Evolutionary conservation across 2,329 filamentous ascomycete genomes (phyloP).

Genomic region (Penicillium nordicum): DNA sequence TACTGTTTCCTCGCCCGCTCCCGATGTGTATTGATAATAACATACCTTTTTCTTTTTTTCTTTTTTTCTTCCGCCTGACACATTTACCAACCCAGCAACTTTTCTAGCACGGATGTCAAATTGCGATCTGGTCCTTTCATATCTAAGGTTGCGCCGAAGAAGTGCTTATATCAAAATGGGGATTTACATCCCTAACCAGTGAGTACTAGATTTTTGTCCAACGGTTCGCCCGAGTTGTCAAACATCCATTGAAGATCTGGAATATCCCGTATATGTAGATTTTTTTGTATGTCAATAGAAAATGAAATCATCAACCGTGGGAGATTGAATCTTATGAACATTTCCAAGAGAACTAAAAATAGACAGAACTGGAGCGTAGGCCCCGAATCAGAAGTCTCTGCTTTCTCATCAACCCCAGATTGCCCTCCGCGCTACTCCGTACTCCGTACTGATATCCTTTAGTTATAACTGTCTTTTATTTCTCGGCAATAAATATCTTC

Average conservation of each 20-base stretch:
- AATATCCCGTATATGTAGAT: slow-evolving; percentile 56
- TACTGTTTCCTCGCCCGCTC: slow-evolving; percentile 22
- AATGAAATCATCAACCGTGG: neutral
- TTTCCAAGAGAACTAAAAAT: neutral
- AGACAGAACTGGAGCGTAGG: neutral
- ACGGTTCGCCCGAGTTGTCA: slow-evolving; percentile 34
- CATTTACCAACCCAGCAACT: neutral
- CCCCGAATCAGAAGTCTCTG: slow-evolving; percentile 19
- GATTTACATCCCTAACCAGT: slow-evolving; percentile 29
- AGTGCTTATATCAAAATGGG: slow-evolving; percentile 73
- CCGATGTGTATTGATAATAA: slow-evolving; percentile 34
- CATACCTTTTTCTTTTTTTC: slow-evolving; percentile 20
- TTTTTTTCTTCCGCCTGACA: neutral
- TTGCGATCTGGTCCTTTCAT: slow-evolving; percentile 81
- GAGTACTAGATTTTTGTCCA: slow-evolving; percentile 46
- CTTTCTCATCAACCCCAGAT: slow-evolving; percentile 11
- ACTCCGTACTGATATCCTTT: neutral
- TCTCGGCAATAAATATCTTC: slow-evolving; percentile 12
- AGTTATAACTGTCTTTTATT: neutral
- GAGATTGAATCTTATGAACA: neutral
- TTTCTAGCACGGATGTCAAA: slow-evolving; percentile 99
- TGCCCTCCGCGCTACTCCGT: neutral
- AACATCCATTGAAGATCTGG: slow-evolving; percentile 53
- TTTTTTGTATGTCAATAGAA: neutral
- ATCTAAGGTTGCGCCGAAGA: slow-evolving; percentile 98